Base-by-base conservation (phyloP, 2,329 filamentous ascomycete species). In the Trichoderma sp. region DNA sequence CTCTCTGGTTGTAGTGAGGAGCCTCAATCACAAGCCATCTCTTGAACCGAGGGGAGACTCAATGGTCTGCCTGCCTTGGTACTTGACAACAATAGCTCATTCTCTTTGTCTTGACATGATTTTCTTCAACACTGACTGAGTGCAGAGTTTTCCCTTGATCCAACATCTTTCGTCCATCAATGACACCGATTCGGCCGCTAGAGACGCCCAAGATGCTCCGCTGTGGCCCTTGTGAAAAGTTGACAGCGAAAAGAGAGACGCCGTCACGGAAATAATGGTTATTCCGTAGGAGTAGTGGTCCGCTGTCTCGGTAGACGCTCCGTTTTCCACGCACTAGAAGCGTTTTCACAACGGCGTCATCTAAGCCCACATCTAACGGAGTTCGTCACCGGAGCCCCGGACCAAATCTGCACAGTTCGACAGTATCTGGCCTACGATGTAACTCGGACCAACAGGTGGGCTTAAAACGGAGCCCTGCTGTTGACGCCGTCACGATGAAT, bases 191-290 rank as follows among this genome's bases (percentile, higher is more conserved):
- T 12, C 34, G 17, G 17, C 41, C 48, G 19, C 50, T 56, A 28
- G 9, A 60, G 9, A 24, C 5, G 39, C 50, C 48, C 39, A 26
- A 19, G n/a, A 19, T 56, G 50, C 61, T 48, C 61, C 63, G 52
- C 56, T 43, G 48, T 58, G 56, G 63, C 56, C 60, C 48, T 51
- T 14, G 9, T 10, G 28, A 1, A 15, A 7, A 15, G 7, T 39
- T 39, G 10, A 39, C 4, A 39, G 43, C 17, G 9, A 19, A 30
- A 15, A 51, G 47, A 6, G 41, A 44, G 54, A 26, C 28, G 48
- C 47, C 48, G 48, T 48, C 52, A 34, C n/a, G 30, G 61, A 52
- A 64, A 51, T 9, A 17, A 43, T 39, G 15, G 24, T 64, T 57
- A 2, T 48, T 64, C 61, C 51, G 15, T 44, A 4, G 12, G 15